Percentiles rank a stretch among this genome's conserved stretches.
These are phyloP conservation scores for Coemansia asiatica DNA, from an alignment of 192 early-diverging fungal species.

Conservation along the genomic window DNA sequence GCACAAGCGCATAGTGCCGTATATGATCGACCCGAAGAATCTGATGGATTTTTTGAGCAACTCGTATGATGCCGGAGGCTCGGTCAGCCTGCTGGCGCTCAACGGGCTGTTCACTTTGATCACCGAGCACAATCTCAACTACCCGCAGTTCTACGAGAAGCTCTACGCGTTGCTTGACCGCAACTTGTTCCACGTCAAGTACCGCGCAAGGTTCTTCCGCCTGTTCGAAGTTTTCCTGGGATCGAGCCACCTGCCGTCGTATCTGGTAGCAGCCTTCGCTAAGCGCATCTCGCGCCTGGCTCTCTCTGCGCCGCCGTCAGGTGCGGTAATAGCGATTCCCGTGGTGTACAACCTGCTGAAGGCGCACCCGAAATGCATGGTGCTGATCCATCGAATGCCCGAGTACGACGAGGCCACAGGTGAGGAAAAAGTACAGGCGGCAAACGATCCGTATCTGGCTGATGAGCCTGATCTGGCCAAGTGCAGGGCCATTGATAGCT, in stretches of 20 bases:
- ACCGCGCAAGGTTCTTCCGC: slow-evolving; percentile 92
- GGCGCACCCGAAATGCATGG: slow-evolving; percentile 86
- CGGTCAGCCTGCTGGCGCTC: slow-evolving; percentile 85
- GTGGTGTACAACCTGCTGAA: slow-evolving; percentile 91
- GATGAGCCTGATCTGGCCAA: slow-evolving; percentile 75
- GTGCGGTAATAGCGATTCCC: slow-evolving; percentile 81
- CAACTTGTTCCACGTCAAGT: slow-evolving; percentile 90
- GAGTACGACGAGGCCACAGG: slow-evolving; percentile 49
- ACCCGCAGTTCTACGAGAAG: slow-evolving; percentile 96
- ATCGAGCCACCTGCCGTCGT: slow-evolving; percentile 83
- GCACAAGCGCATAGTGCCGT: slow-evolving; percentile 88
- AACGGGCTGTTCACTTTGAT: slow-evolving; percentile 97
- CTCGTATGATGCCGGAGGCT: slow-evolving; percentile 85
- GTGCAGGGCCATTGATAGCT: slow-evolving; percentile 76
- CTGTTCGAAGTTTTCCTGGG: slow-evolving; percentile 85
- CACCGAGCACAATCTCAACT: slow-evolving; percentile 92
- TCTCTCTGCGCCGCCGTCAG: slow-evolving; percentile 82
- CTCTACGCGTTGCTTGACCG: slow-evolving; percentile 90
- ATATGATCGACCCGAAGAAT: slow-evolving; percentile 71
- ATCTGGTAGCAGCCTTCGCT: slow-evolving; percentile 89
- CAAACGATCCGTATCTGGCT: slow-evolving; percentile 46
- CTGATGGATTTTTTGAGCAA: slow-evolving; percentile 94
- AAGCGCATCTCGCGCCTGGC: slow-evolving; percentile 86
- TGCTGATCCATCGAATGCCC: slow-evolving; percentile 74
- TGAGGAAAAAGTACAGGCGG: slow-evolving; percentile 27